Conservation (phyloP, 306 rosid species). For the Clitoria ternatea region DNA sequence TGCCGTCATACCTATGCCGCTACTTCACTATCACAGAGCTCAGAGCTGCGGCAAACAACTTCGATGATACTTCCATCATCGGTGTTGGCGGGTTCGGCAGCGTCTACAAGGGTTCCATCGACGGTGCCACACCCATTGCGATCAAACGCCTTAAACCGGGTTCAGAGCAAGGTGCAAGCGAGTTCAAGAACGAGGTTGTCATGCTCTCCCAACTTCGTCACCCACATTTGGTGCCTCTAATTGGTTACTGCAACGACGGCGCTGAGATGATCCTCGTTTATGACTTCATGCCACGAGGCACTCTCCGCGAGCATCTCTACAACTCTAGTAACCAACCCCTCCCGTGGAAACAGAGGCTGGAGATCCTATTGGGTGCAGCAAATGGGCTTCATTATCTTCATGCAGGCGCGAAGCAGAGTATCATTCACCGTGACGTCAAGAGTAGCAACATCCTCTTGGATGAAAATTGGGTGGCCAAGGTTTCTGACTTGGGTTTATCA, state of each 20-base stretch:
- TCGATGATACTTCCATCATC: constrained; percentile 31
- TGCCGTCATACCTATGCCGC: constrained; percentile 37
- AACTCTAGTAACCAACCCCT: constrained; percentile 24
- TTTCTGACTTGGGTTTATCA: constrained; percentile 56
- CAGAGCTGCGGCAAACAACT: constrained; percentile 35
- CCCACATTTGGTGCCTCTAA: constrained; percentile 36
- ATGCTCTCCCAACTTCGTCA: constrained; percentile 46
- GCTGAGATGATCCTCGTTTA: constrained; percentile 46
- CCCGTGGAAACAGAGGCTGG: constrained; percentile 41
- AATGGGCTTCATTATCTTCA: constrained; percentile 55
- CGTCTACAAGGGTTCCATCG: constrained; percentile 49
- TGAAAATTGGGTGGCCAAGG: constrained; percentile 43
- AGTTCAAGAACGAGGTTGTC: constrained; percentile 43
- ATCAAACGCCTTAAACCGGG: constrained; percentile 47
- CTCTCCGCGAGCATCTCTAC: constrained; percentile 49
- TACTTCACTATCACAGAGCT: constrained; percentile 31
- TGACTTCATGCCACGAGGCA: constrained; percentile 53
- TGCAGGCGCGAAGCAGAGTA: constrained; percentile 30
- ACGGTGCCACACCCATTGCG: constrained; percentile 28
- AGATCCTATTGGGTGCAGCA: constrained; percentile 44
- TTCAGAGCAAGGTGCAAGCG: constrained; percentile 39
- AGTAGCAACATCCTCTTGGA: constrained; percentile 50
- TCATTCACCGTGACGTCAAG: constrained; percentile 68
- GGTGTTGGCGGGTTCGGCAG: constrained; percentile 48
- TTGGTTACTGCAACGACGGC: constrained; percentile 37